Evolutionary conservation across 164 flowering plant species (phyloP), one percentile per base, ranked within the genome.

Genomic region (Cinnamomum chago): DNA sequence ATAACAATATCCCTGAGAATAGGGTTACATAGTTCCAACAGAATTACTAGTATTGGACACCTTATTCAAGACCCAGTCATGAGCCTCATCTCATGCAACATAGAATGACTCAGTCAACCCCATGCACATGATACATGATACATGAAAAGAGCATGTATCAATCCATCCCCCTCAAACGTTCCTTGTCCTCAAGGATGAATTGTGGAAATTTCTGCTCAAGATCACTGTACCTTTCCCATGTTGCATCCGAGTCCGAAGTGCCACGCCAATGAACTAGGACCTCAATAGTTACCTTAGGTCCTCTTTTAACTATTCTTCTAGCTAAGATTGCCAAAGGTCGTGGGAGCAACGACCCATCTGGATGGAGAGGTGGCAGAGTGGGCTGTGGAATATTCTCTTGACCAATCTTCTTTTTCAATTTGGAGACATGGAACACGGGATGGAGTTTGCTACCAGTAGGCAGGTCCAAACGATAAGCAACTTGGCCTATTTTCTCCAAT

Each of bases 361-460:
- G 5, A 47, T n/a, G 4, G 18, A 50, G 11, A 17, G 24, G 25
- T 10, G 1, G 72, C n/a, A 50, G 58, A 10, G 6, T n/a, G 4
- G 9, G 20, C 3, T 18, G 2, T 2, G 60, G 10, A 47, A 5
- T 2, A 12, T 0, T 14, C 13, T 35, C 18, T 70, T 18, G 1
- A 7, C 72, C 33, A 20, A 70, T 23, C 24, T 50, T 33, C 30
- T 6, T 5, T 52, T 75, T 67, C 3, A 75, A 50, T 9, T 18
- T 27, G 2, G 73, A 75, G 0, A 70, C 73, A 62, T 70, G 77
- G 25, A 75, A 70, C 5, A 75, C 60, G 0, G 67, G 67, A n/a
- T 75, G 77, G 5, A 75, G 47, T 13, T 40, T 24, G 30, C 28
- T 13, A 9, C 24, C 23, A 23, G 24, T 13, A 2, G 76, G 76